These are phyloP conservation scores for Heterobasidion parviporum DNA, from an alignment of 1,284 basidiomycete genomes.

Conservation along the genomic window DNA sequence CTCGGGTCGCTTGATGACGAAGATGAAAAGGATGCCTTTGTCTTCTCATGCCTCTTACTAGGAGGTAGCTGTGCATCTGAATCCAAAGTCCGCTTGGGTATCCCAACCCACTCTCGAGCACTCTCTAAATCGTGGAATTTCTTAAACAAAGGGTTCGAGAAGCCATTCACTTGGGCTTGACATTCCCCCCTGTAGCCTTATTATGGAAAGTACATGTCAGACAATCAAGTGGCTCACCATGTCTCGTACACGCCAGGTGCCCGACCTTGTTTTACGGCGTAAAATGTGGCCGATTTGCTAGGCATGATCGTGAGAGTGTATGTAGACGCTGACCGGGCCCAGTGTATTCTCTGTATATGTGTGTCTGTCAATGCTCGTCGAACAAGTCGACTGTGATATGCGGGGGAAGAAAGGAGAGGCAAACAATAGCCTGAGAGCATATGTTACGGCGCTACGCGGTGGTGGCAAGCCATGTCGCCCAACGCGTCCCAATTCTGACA, in stretches of 20 bases:
- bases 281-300: neutral
- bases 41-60: neutral
- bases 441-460: too few species aligned
- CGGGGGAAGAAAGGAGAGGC: neutral
- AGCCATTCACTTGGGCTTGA: conserved; percentile 50
- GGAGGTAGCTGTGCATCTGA: neutral
- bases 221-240: conserved; percentile 21
- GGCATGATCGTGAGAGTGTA: neutral
- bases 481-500: too few species aligned
- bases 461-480: too few species aligned
- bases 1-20: neutral
- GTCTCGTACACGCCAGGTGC: conserved; percentile 30
- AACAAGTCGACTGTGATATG: neutral
- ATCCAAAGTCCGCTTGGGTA: neutral
- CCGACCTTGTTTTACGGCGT: conserved; percentile 17
- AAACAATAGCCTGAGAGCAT: too few species aligned
- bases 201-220: neutral
- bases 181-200: conserved; percentile 43
- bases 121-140: conserved; percentile 46
- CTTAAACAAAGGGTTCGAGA: conserved; percentile 48
- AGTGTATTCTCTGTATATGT: neutral
- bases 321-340: neutral
- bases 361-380: too few species aligned
- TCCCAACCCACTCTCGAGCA: conserved; percentile 32
- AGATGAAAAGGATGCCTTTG: neutral